A percentile compares a stretch with the other conserved stretches of the same genome.
phyloP scores from a whole-genome alignment of 1,284 basidiomycete species.

The Leccinum fuscescens region DNA sequence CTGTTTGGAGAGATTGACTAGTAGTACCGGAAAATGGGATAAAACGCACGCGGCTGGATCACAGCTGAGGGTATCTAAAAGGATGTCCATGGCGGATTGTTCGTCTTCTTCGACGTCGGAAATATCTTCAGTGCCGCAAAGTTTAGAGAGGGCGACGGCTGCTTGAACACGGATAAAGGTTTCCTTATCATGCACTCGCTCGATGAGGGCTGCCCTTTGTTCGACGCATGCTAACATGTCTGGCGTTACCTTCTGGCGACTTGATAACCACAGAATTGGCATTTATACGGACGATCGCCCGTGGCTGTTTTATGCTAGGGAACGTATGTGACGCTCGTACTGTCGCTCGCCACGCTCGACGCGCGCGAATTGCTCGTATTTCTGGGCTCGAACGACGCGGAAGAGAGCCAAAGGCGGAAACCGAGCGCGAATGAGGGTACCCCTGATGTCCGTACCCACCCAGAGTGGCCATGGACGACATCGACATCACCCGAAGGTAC shows the following conservation, averaged over 20 bases:
- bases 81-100: conserved; percentile 61
- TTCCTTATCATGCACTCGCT: conserved; percentile 87
- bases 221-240: too few species aligned
- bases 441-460: not conserved
- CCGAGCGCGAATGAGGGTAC: conserved; percentile 4
- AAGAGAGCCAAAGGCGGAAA: conserved; percentile 13
- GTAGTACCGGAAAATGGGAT: not conserved
- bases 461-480: not conserved
- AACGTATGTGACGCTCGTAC: conserved; percentile 16
- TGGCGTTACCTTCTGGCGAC: conserved; percentile 75
- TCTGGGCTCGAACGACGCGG: conserved; percentile 16
- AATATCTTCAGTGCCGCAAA: conserved; percentile 75
- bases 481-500: conserved; percentile 10
- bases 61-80: conserved; percentile 72
- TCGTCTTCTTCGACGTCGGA: conserved; percentile 67
- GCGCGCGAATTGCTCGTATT: conserved; percentile 35
- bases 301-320: conserved; percentile 50
- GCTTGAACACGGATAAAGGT: conserved; percentile 81
- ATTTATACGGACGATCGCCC: conserved; percentile 90
- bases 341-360: conserved; percentile 35
- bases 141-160: conserved; percentile 80
- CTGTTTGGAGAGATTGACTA: conserved; percentile 39
- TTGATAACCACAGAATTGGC: conserved; percentile 84
- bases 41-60: conserved; percentile 75
- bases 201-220: conserved; percentile 63